Percentiles rank a stretch among this genome's conserved stretches.
Evolutionary conservation across 805 yeast genomes (phyloP).

Genomic region (Wickerhamiella bombiphila): DNA sequence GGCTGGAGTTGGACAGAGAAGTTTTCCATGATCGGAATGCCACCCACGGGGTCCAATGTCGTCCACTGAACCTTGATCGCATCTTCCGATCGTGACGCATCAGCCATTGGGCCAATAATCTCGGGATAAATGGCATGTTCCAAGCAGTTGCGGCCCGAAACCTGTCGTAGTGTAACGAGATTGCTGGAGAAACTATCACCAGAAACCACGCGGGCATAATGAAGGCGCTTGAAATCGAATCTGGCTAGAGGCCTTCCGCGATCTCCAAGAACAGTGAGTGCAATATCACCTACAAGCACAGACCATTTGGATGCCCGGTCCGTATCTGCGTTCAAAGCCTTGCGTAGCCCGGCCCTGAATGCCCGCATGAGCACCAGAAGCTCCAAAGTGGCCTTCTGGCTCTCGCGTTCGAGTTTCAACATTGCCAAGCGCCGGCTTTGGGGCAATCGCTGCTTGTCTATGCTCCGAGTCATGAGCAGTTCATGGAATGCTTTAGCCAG

Average conservation of each 20-base stretch:
- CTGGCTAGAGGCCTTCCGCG: conserved; percentile 52
- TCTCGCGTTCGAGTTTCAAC: conserved; percentile 21
- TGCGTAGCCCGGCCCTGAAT: conserved; percentile 21
- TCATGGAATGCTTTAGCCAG: conserved; percentile 32
- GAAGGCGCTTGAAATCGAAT: conserved; percentile 46
- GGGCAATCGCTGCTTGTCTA: conserved; percentile 1
- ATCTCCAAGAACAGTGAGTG: conserved; percentile 53
- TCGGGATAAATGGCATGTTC: conserved; percentile 51
- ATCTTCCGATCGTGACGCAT: not conserved
- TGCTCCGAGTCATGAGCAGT: conserved; percentile 19
- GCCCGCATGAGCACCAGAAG: conserved; percentile 25
- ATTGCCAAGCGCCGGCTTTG: conserved; percentile 13
- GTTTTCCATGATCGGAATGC: conserved; percentile 62
- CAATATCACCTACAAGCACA: conserved; percentile 52
- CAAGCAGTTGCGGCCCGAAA: conserved; percentile 58
- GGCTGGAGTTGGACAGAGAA: conserved; percentile 52
- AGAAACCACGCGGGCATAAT: conserved; percentile 46
- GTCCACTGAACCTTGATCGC: conserved; percentile 47
- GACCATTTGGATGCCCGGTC: conserved; percentile 30
- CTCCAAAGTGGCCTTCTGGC: conserved; percentile 18
- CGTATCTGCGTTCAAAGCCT: conserved; percentile 21
- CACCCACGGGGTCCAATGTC: conserved; percentile 78
- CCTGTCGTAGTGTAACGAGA: conserved; percentile 38
- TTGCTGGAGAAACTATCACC: conserved; percentile 56
- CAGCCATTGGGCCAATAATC: conserved; percentile 29